Evolutionary conservation across 306 rosid genomes (phyloP).

Genomic region (barrel medic (Medicago truncatula)): DNA sequence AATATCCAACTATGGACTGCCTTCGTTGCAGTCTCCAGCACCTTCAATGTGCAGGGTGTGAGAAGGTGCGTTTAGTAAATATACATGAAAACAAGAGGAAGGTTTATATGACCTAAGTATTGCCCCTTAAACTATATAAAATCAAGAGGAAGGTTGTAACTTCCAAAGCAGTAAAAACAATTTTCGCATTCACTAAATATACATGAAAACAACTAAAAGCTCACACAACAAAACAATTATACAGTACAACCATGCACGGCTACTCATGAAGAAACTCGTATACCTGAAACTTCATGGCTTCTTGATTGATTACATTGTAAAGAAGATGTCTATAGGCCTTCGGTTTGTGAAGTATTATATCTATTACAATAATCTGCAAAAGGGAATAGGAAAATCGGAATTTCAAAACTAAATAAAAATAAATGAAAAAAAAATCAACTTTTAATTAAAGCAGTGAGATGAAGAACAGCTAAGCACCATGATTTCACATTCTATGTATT

Average conservation of each 20-base stretch:
- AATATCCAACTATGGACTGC: background rate
- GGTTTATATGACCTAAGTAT: background rate
- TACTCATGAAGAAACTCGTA: slow-evolving; percentile 29
- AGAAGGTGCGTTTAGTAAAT: background rate
- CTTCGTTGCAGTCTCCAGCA: background rate
- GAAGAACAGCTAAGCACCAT: slow-evolving; percentile 55
- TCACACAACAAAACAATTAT: slow-evolving; percentile 3
- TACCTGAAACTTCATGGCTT: slow-evolving; percentile 62
- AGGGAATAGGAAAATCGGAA: background rate
- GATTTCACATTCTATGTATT: slow-evolving; percentile 84
- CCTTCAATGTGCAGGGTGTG: background rate
- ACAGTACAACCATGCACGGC: background rate
- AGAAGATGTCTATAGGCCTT: slow-evolving; percentile 88
- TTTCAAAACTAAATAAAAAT: background rate
- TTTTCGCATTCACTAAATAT: background rate
- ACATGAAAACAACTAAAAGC: background rate
- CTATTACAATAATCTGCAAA: slow-evolving; percentile 73
- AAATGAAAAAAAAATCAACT: slow-evolving; percentile 31
- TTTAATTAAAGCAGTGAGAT: background rate
- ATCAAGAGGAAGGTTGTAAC: background rate
- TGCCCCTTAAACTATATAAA: background rate
- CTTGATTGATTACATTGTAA: slow-evolving; percentile 63
- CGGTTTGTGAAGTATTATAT: slow-evolving; percentile 83
- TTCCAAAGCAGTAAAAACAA: background rate
- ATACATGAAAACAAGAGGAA: background rate